Percentiles rank a stretch among this genome's conserved stretches.
Conservation (phyloP, 768 basidiomycete species). For the Boletus rubropictus region DNA sequence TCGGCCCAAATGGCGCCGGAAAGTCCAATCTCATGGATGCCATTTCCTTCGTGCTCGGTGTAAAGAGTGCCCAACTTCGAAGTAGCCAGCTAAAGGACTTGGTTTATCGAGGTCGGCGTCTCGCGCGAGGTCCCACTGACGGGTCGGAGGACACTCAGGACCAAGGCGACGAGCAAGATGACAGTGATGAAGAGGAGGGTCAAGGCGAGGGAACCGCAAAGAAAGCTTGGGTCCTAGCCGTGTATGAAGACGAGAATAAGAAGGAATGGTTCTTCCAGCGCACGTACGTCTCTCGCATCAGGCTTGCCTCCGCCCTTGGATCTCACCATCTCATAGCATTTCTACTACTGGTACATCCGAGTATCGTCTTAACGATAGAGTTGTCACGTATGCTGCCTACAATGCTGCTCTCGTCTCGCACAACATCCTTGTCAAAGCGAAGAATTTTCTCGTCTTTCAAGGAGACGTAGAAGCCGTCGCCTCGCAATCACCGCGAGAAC, state of each 20-base stretch:
- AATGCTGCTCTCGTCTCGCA: slow-evolving; percentile 82
- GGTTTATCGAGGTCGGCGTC: slow-evolving; percentile 84
- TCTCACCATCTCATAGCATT: slow-evolving; percentile 48
- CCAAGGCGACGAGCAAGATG: slow-evolving; percentile 47
- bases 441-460: slow-evolving; percentile 99
- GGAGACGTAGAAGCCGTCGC: slow-evolving; percentile 98
- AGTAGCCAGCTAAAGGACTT: slow-evolving; percentile 93
- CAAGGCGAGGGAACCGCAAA: slow-evolving; percentile 81
- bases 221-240: slow-evolving; percentile 94
- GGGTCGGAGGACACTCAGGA: slow-evolving; percentile 39
- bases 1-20: slow-evolving; percentile 98
- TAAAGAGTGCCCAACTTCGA: slow-evolving; percentile 88
- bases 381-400: slow-evolving; percentile 84
- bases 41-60: slow-evolving; percentile 96
- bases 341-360: slow-evolving; percentile 84
- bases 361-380: slow-evolving; percentile 77
- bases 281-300: slow-evolving; percentile 55
- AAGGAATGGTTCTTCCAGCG: slow-evolving; percentile 90
- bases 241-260: slow-evolving; percentile 68
- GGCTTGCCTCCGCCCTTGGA: neutral
- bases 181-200: slow-evolving; percentile 39
- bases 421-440: slow-evolving; percentile 97
- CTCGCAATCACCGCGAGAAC: slow-evolving; percentile 85
- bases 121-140: slow-evolving; percentile 46
- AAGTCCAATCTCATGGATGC: slow-evolving; percentile 99